Base-by-base conservation (phyloP, 257 asterid species). In the Fraxinus excelsior region DNA sequence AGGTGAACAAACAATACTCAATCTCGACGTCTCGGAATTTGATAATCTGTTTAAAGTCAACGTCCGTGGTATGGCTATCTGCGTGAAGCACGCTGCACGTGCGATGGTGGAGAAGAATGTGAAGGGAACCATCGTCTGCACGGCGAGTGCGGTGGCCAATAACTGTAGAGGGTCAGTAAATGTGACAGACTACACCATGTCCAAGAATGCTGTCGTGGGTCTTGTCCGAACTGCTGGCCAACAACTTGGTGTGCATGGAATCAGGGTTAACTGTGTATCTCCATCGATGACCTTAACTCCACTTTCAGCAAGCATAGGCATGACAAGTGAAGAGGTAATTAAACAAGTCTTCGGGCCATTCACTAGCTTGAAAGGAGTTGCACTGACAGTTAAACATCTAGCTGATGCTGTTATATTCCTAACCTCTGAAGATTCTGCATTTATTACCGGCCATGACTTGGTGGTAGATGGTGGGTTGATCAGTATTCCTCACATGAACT, bases 191-290 rank as follows among this genome's bases (percentile, higher is more conserved):
- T 88, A 86, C 28, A 5, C 5, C 25, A 84, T 86, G 90, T 84
- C 92, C 0, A 80, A 85, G 38, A 84, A 85, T 8, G 86, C 88
- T 0, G 77, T 85, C 5, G 16, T 85, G 21, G 92, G 88, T 19
- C 78, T 88, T 34, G 71, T 86, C 70, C 80, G 85, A 38, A 44
- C 87, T 14, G 92, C 90, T 0, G 75, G 83, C 10, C 10, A 42
- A 21, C 83, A 73, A 67, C 79, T 87, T 2, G 89, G 89, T 1
- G 77, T 5, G 26, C 74, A 85, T 8, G 91, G 89, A 28, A 85
- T 87, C 4, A 79, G 85, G 71, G 16, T 35, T 35, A 35, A 35
- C 38, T 35, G 38, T 35, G 38, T 35, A 5, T 35, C 38, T 35
- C 38, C 38, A 35, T 35, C 38, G 38, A 35, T 35, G 38, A 35